These are phyloP conservation scores for Dryadomyces sulphureus DNA, from an alignment of 2,329 filamentous ascomycete species.

Conservation along the genomic window DNA sequence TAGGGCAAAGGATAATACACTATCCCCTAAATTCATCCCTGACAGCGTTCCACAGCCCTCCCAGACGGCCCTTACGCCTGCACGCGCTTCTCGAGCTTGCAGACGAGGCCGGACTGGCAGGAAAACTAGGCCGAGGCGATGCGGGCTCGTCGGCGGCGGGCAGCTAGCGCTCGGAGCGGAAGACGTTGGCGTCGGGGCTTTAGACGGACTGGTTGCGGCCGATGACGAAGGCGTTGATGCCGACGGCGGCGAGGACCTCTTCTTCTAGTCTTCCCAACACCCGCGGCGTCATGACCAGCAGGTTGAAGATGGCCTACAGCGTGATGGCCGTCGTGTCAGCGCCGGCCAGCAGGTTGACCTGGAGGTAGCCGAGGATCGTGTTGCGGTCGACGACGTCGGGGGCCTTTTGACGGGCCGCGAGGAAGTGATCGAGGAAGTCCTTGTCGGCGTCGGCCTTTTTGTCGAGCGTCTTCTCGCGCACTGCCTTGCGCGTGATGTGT, in stretches of 20 bases:
- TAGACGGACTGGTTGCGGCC: constrained; percentile 22
- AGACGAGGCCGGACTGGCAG: constrained; percentile 10
- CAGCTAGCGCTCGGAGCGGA: constrained; percentile 33
- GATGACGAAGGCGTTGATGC: constrained; percentile 21
- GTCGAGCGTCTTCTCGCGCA: constrained; percentile 11
- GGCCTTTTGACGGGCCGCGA: constrained; percentile 20
- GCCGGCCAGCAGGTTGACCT: constrained; percentile 20
- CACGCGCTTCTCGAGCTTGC: constrained; percentile 7
- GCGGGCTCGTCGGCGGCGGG: constrained; percentile 12
- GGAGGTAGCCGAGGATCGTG: constrained; percentile 20
- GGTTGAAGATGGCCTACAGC: constrained; percentile 20
- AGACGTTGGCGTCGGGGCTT: constrained; percentile 27
- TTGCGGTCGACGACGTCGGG: constrained; percentile 21
- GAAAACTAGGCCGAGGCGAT: constrained; percentile 7
- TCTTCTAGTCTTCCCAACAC: constrained; percentile 13
- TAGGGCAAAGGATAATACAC: too few species aligned
- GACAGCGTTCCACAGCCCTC: background rate
- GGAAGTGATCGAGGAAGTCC: constrained; percentile 25
- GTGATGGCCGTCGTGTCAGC: constrained; percentile 21
- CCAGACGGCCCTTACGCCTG: too few species aligned
- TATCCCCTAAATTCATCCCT: too few species aligned
- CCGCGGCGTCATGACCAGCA: constrained; percentile 17
- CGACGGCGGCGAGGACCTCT: constrained; percentile 22
- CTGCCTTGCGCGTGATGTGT: constrained; percentile 9
- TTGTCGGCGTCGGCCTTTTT: constrained; percentile 13